phyloP scores from a whole-genome alignment of 306 rosid genomes.

The Cucurbita moschata region DNA sequence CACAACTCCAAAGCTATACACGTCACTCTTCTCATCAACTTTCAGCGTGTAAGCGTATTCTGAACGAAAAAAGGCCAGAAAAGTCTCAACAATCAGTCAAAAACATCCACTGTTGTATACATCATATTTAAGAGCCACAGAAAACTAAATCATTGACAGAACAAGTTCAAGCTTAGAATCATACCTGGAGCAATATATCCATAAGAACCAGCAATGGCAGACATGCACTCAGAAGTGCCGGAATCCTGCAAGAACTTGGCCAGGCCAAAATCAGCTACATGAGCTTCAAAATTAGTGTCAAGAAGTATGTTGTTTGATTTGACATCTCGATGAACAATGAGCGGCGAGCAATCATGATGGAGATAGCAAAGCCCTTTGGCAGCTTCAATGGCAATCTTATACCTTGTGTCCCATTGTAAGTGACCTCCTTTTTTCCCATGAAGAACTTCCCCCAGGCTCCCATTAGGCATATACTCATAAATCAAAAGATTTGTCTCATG shows the following conservation, averaged over 20 bases:
- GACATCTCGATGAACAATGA: conserved; percentile 80
- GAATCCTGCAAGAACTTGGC: conserved; percentile 96
- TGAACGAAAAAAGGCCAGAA: not conserved
- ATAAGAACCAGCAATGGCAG: conserved; percentile 9
- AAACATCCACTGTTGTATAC: not conserved
- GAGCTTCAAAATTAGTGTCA: conserved; percentile 74
- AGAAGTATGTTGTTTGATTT: conserved; percentile 92
- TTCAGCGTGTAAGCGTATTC: conserved; percentile 2
- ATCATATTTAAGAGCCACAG: not conserved
- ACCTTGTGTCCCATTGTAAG: conserved; percentile 80
- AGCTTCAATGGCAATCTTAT: conserved; percentile 78
- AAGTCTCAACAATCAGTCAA: not conserved
- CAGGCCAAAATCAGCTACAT: conserved; percentile 94
- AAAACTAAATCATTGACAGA: not conserved
- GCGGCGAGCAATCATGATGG: conserved; percentile 91
- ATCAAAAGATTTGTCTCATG: conserved; percentile 89
- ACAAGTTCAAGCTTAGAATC: not conserved
- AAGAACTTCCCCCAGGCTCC: conserved; percentile 89
- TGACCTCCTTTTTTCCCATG: conserved; percentile 97
- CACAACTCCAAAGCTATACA: conserved; percentile 43
- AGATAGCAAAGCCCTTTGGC: conserved; percentile 96
- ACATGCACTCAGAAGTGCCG: conserved; percentile 54
- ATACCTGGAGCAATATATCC: conserved; percentile 11
- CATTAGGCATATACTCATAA: conserved; percentile 94
- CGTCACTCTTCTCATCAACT: conserved; percentile 9